Conservation (phyloP, 2,329 filamentous ascomycete species). For the Apiospora arundinis region DNA sequence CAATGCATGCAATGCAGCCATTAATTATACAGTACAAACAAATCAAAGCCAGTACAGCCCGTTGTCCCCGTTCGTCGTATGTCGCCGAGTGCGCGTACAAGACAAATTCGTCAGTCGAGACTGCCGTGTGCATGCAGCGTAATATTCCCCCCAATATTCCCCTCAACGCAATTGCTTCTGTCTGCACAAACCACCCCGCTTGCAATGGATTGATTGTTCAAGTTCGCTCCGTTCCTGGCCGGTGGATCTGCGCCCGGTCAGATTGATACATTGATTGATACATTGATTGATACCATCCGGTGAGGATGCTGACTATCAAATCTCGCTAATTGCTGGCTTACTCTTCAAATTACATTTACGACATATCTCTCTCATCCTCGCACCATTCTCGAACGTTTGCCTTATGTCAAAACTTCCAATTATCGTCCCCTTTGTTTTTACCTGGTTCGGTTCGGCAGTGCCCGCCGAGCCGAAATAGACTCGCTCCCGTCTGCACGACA, state of each 20-base stretch:
- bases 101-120: not conserved
- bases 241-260: not conserved
- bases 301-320: not conserved
- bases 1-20: not conserved
- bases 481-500: not conserved
- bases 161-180: not conserved
- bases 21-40: not conserved
- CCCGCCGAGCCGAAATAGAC: not conserved
- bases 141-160: too few species aligned
- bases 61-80: too few species aligned
- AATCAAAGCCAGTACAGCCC: not conserved
- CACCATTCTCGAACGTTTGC: slow-evolving; percentile 9
- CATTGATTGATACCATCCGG: not conserved
- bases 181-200: not conserved
- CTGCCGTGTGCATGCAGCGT: not conserved
- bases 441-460: slow-evolving; percentile 3
- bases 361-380: not conserved
- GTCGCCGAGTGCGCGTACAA: slow-evolving; percentile 11
- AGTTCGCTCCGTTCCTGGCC: not conserved
- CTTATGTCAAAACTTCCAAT: not conserved
- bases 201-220: not conserved
- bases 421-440: not conserved
- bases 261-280: not conserved
- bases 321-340: not conserved
- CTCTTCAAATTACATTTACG: not conserved